Conservation (phyloP, 2,329 filamentous ascomycete genomes). For the Fusarium sp. region DNA sequence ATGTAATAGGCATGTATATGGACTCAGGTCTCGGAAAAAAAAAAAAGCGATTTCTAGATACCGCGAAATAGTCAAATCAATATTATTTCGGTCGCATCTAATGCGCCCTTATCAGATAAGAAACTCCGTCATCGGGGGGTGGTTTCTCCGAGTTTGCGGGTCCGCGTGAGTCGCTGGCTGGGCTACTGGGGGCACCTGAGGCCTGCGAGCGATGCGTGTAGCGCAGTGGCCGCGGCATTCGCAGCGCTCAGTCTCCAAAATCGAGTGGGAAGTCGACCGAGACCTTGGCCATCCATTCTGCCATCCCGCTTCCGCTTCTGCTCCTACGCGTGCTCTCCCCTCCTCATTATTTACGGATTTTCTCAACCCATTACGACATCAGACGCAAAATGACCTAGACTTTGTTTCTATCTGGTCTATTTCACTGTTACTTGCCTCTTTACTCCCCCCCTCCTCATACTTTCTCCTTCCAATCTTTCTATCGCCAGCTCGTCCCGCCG, state of each 20-base stretch:
- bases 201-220: constrained; percentile 9
- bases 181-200: constrained; percentile 41
- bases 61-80: not conserved
- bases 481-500: constrained; percentile 43
- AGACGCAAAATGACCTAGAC: constrained; percentile 48
- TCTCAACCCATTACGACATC: constrained; percentile 34
- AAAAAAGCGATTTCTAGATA: not conserved
- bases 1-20: too few relatives aligned
- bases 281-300: constrained; percentile 28
- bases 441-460: constrained; percentile 20
- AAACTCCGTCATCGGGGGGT: constrained; percentile 43
- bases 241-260: constrained; percentile 47
- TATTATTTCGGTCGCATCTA: constrained; percentile 3
- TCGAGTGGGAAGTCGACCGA: constrained; percentile 35
- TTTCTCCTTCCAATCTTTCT: constrained; percentile 33
- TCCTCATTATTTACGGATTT: constrained; percentile 36
- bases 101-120: constrained; percentile 46
- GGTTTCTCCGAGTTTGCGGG: constrained; percentile 44
- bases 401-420: constrained; percentile 36
- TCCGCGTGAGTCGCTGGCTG: constrained; percentile 28
- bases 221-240: constrained; percentile 37
- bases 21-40: too few relatives aligned
- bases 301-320: constrained; percentile 44
- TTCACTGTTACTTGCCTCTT: constrained; percentile 42
- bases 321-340: constrained; percentile 45